Conservation (phyloP, 768 basidiomycete species). For the Mrakia blollopis region DNA sequence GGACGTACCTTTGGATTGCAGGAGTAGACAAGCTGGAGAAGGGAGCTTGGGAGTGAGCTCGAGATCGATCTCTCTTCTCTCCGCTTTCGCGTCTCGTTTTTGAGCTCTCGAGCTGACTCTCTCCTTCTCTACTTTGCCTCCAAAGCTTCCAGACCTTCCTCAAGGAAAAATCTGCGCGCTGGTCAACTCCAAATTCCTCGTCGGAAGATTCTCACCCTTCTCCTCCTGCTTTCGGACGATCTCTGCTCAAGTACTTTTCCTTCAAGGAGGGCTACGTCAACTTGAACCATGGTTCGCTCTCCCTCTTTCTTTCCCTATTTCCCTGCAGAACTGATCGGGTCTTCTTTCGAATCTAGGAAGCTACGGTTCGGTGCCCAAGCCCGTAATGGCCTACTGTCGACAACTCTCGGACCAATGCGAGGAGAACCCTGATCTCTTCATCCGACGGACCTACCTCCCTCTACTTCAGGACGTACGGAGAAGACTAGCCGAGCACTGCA, state of each 20-base stretch:
- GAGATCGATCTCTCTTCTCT: too few species aligned
- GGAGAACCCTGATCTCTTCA: conserved; percentile 43
- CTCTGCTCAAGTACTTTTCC: conserved; percentile 21
- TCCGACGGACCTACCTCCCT: conserved; percentile 39
- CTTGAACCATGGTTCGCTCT: conserved; percentile 42
- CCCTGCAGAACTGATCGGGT: neutral
- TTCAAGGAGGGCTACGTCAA: conserved; percentile 38
- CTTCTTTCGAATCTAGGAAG: neutral
- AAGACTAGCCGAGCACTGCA: conserved; percentile 10
- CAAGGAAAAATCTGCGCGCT: conserved; percentile 14
- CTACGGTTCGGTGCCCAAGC: conserved; percentile 31
- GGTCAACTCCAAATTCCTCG: conserved; percentile 2
- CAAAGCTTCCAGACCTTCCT: conserved; percentile 15
- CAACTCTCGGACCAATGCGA: conserved; percentile 44
- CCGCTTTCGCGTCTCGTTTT: neutral
- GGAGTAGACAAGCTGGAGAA: neutral
- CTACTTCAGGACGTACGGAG: conserved; percentile 37
- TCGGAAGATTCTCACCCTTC: neutral
- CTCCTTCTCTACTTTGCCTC: neutral
- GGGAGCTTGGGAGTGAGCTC: conserved; percentile 25
- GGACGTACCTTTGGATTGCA: conserved; percentile 22
- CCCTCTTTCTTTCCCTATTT: too few species aligned
- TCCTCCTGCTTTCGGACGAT: conserved; percentile 21
- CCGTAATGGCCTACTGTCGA: conserved; percentile 36
- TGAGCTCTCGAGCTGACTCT: neutral